Evolutionary conservation across 176 grass and related monocot species (phyloP), one percentile per base, ranked within the genome.

Genomic region (Melocanna baccifera): DNA sequence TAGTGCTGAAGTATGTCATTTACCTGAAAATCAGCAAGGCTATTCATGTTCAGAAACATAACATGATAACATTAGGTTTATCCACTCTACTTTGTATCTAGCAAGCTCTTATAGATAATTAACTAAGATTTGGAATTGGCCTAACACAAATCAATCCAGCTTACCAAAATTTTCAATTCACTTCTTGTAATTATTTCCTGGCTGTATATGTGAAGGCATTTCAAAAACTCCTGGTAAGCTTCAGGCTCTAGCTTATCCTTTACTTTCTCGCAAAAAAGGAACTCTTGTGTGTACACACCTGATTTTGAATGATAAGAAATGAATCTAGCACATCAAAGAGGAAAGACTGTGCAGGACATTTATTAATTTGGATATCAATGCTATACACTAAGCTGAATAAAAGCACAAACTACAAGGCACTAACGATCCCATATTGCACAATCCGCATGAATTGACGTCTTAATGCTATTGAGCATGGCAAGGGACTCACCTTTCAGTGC

Each of bases 201-300:
- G 81, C 90, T 95, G 74, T 95, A 92, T 77, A 95, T 95, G 85
- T 95, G 82, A 88, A 95, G 93, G 78, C 93, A 95, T 88, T 92
- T 95, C 85, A 94, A 88, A 52, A 94, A 94, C 62, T 94, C 93
- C 85, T 94, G 87, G 79, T 94, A 94, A 55, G 88, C 89, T 55
- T 87, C 85, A 80, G 82, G 90, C 43, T 92, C 85, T 66, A 95
- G 72, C 79, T 90, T 92, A 65, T 95, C 90, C 90, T 95, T 95
- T 28, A 90, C 87, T 80, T 90, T 95, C 56, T 92, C 93, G 5
- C 93, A 95, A 61, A 90, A 94, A 47, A 83, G 83, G 73, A 94
- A 90, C 83, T 92, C 90, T 43, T 85, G 88, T 1, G 88, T 89
- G 88, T 92, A 90, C 20, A 79, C 47, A 92, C 88, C 93, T 95